A percentile compares a stretch with the other conserved stretches of the same genome.
Conservation (phyloP, 306 rosid genomes). For the Gastrolobium bilobum region DNA sequence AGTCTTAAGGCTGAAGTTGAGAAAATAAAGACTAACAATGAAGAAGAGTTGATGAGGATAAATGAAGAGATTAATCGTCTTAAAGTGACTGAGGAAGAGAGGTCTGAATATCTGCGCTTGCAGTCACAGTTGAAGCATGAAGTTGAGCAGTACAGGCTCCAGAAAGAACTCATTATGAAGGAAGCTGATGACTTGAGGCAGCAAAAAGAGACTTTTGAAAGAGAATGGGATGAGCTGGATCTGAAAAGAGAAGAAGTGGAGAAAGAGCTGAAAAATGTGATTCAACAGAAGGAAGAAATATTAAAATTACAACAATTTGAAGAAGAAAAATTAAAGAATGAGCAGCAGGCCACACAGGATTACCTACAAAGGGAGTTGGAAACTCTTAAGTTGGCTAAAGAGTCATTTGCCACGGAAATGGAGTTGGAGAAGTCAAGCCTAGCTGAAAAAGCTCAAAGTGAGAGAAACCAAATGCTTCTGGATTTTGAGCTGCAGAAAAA, state of each 20-base stretch:
- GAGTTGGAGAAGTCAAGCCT: constrained; percentile 76
- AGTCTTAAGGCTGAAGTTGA: constrained; percentile 73
- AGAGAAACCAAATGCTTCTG: constrained; percentile 80
- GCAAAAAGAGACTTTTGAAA: constrained; percentile 91
- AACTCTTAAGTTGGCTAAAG: constrained; percentile 76
- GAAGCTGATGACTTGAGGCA: constrained; percentile 91
- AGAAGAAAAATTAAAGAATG: constrained; percentile 82
- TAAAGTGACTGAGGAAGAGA: constrained; percentile 83
- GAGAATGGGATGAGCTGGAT: constrained; percentile 98
- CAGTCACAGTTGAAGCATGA: constrained; percentile 90
- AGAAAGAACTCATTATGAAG: constrained; percentile 81
- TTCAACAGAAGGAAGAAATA: constrained; percentile 75
- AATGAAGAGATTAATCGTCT: constrained; percentile 71
- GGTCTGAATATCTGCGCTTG: constrained; percentile 72
- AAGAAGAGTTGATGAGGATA: constrained; percentile 69
- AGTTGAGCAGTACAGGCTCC: constrained; percentile 83
- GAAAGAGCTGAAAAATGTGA: constrained; percentile 72
- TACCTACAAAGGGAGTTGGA: constrained; percentile 77
- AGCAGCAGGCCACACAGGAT: constrained; percentile 66
- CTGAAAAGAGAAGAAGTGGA: constrained; percentile 82
- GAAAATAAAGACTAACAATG: constrained; percentile 73
- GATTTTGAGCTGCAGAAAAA: constrained; percentile 76
- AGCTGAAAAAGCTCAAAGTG: constrained; percentile 76
- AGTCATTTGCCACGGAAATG: constrained; percentile 82
- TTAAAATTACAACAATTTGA: constrained; percentile 70